Percentiles rank a stretch among this genome's conserved stretches.
Conservation (phyloP, 2,329 filamentous ascomycete genomes). For the Epichloe sylvatica region DNA sequence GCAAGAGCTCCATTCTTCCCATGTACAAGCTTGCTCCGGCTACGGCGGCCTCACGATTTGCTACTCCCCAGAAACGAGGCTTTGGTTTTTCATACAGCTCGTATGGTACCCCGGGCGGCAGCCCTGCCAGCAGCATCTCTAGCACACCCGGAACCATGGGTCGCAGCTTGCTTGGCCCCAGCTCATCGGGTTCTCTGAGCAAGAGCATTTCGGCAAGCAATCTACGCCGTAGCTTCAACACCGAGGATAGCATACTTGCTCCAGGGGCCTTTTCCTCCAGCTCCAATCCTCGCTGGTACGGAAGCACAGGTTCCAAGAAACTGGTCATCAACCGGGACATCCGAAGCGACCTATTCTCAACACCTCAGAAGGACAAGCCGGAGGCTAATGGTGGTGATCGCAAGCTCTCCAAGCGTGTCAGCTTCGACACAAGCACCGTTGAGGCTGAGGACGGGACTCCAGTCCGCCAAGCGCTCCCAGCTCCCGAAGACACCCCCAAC, state of each 20-base stretch:
- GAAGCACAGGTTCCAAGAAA: constrained; percentile 66
- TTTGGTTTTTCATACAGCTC: constrained; percentile 91
- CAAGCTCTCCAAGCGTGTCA: constrained; percentile 72
- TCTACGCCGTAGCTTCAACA: constrained; percentile 65
- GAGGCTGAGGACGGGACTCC: constrained; percentile 22
- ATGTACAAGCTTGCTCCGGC: constrained; percentile 78
- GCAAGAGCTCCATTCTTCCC: constrained; percentile 66
- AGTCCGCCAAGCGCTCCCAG: constrained; percentile 21
- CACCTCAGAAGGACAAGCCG: constrained; percentile 40
- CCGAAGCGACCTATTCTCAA: constrained; percentile 55
- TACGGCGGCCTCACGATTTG: constrained; percentile 56
- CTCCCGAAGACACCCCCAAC: constrained; percentile 17
- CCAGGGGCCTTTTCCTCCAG: constrained; percentile 72
- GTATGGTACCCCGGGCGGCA: constrained; percentile 67
- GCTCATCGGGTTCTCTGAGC: constrained; percentile 55
- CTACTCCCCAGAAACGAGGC: constrained; percentile 72
- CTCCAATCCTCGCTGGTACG: constrained; percentile 47
- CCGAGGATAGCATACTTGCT: constrained; percentile 73
- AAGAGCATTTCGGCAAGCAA: constrained; percentile 87
- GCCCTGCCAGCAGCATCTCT: constrained; percentile 45
- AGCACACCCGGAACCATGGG: constrained; percentile 56
- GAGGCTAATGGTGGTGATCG: constrained; percentile 26
- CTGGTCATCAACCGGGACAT: constrained; percentile 84
- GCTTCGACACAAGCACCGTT: constrained; percentile 60
- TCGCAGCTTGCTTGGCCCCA: constrained; percentile 52